Conservation (phyloP, 192 early-diverging fungal species). For the Lunasporangiospora selenospora region DNA sequence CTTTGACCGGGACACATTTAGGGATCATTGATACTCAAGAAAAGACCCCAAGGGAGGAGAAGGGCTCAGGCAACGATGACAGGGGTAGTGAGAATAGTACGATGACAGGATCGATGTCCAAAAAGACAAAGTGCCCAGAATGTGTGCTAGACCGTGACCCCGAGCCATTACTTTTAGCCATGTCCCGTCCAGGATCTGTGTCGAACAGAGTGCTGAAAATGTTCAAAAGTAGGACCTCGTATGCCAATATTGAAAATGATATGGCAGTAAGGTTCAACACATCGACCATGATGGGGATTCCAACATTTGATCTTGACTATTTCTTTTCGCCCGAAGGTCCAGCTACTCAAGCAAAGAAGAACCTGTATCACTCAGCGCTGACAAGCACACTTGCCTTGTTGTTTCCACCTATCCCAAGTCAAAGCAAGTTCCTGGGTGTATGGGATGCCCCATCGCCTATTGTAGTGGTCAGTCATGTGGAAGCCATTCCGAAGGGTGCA, state of each 20-base stretch:
- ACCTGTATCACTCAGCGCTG: conserved; percentile 13
- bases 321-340: conserved; percentile 33
- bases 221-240: conserved; percentile 50
- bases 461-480: conserved; percentile 33
- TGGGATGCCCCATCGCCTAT: conserved; percentile 24
- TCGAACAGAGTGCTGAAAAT: conserved; percentile 35
- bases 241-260: conserved; percentile 59
- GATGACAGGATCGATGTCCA: background rate
- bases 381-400: conserved; percentile 10
- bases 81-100: too few relatives aligned
- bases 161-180: conserved; percentile 47
- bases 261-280: conserved; percentile 50
- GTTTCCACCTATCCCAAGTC: conserved; percentile 15
- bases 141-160: conserved; percentile 15
- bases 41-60: background rate
- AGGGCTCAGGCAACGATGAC: background rate
- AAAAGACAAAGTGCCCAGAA: background rate
- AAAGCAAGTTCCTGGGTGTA: conserved; percentile 20
- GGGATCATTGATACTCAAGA: conserved; percentile 1
- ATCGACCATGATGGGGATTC: conserved; percentile 32
- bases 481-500: too few relatives aligned
- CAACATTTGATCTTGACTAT: conserved; percentile 35
- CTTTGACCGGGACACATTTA: too few relatives aligned
- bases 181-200: conserved; percentile 43
- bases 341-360: conserved; percentile 5